Conservation (phyloP, 2,329 filamentous ascomycete genomes). For the Colletotrichum trifolii region DNA sequence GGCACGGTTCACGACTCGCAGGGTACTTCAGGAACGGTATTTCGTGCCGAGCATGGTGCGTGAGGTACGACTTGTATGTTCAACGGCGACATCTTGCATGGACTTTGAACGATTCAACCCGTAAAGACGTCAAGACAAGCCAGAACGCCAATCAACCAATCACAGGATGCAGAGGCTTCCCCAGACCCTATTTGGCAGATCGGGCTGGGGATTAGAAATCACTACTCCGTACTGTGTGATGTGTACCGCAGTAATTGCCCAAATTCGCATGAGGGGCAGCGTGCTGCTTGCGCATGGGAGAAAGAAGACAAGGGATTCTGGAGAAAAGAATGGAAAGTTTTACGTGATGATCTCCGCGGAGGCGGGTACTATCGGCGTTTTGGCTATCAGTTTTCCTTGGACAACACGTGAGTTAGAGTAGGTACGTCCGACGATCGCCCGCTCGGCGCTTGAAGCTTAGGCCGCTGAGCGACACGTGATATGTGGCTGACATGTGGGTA, state of each 20-base stretch:
- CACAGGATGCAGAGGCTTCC: slow-evolving; percentile 10
- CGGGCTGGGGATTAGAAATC: no score
- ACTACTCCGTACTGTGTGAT: no score
- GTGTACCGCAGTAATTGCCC: no score
- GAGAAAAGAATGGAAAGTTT: slow-evolving; percentile 25
- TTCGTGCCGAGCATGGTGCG: no score
- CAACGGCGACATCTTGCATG: not conserved
- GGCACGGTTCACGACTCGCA: no score
- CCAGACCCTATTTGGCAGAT: no score
- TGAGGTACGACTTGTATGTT: not conserved
- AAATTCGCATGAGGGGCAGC: not conserved
- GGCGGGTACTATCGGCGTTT: slow-evolving; percentile 28
- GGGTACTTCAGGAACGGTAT: no score
- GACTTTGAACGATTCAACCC: not conserved
- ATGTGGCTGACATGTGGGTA: no score
- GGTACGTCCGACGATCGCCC: not conserved
- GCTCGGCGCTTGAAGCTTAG: no score
- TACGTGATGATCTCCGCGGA: slow-evolving; percentile 24
- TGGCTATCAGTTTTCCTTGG: not conserved
- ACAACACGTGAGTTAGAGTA: slow-evolving; percentile 26
- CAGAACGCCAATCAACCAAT: slow-evolving; percentile 16
- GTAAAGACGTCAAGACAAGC: not conserved
- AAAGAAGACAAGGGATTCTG: slow-evolving; percentile 19
- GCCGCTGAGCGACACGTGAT: no score
- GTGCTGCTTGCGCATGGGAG: no score